Evolutionary conservation across 2,329 filamentous ascomycete genomes (phyloP), one percentile per base, ranked within the genome.

Genomic region (Microsporum audouinii): DNA sequence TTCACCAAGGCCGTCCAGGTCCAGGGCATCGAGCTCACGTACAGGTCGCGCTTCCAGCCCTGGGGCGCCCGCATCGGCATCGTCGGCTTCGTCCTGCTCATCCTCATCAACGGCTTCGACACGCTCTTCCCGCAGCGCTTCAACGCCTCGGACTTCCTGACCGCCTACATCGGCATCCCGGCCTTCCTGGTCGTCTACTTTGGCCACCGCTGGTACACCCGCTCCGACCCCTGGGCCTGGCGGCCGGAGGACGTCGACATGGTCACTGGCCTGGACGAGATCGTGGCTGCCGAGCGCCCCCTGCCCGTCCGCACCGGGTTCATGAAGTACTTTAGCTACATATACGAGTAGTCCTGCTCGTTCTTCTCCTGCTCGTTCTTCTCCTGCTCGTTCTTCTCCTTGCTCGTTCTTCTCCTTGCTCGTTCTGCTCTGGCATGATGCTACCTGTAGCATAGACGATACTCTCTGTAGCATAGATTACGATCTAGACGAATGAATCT

Each of bases 51-150:
- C 27, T 66, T 84, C 3, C 83, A 85, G 66, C 83, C 88, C 0
- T 90, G 86, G 68, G 83, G 83, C 1, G 81, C 86, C 0, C 89
- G 80, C 68, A 73, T 81, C 60, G 79, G 80, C 7, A 79, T 89
- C 1, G 70, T 80, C 14, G 70, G 70, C 7, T 68, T 65, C 55
- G 69, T 84, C 29, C 80, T 89, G 59, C 77, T 91, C n/a, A 82
- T 80, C 1, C 73, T 91, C 2, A 85, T 88, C 66, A 89, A 89
- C 67, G 88, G 88, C 0, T 92, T 91, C 73, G 81, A 85, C 39
- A 82, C 87, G 12, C 91, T 92, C 70, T 87, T 86, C 70, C 82
- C 84, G 0, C 75, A 78, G 5, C 77, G 84, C 33, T 92, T 85
- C 81, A 81, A 78, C 14, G 80, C 79, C 0, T 77, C 79, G 3